Base-by-base conservation (phyloP, 2,329 filamentous ascomycete species). In the Setomelanomma holmii region DNA sequence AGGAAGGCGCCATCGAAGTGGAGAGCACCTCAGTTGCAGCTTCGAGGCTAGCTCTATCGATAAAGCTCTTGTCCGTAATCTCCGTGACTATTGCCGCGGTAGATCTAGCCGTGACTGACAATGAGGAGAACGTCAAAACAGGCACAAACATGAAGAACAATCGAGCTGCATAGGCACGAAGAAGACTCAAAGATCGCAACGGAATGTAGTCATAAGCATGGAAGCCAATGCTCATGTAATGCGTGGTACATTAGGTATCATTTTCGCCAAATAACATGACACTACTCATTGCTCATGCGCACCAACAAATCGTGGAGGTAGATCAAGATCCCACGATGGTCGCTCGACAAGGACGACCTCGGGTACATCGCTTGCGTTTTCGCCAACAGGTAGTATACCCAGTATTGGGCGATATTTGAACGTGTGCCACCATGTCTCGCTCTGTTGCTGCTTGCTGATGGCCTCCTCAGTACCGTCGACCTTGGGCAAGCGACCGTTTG, bases 371-470 rank as follows among this genome's bases (percentile, higher is more conserved):
- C 87, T 77, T 22, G 55, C 57, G 21, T 47, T 61, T 35, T 69
- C 64, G 19, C 77, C 79, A 24, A 89, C 75, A 16, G 84, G 81
- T 17, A 86, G 81, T 39, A 89, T 82, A 4, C 93, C 95, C 55
- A 99, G 80, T 63, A 99, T 92, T n/a, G 93, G 90, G 52, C 93
- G 84, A 76, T 98, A 99, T 75, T 96, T 96, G 81, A 89, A 92
- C 4, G 93, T 96, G 71, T 88, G 86, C 91, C 92, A 98, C 78
- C 80, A 84, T 45, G 71, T 65, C 40, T 72, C 63, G 17, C 51
- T 56, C n/a, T 48, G 61, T 41, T 46, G 53, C 45, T 52, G 63
- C 53, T 64, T 63, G 51, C 48, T 64, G 43, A 59, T 57, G 49
- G 49, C 49, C 50, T 56, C 51, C 46, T 57, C 45, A 45, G 51